Percentiles rank a stretch among this genome's conserved stretches.
phyloP scores from a whole-genome alignment of 176 grass and related monocot species.

The Ananas comosus region DNA sequence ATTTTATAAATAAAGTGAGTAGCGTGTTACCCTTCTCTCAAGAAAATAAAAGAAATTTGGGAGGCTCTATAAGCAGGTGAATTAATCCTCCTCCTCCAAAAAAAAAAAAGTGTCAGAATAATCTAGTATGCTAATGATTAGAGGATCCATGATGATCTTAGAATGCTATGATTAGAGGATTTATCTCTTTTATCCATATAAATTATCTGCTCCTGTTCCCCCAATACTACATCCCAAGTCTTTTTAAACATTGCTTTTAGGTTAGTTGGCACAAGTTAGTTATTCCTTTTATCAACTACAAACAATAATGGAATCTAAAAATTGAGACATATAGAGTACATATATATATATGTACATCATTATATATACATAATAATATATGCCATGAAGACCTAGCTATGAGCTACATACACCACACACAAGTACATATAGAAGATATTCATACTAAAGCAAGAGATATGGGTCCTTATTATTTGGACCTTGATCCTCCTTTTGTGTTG shows the following conservation, averaged over 20 bases:
- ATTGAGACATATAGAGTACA: neutral
- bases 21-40: neutral
- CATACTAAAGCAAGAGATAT: neutral
- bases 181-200: neutral
- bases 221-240: neutral
- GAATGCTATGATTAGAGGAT: neutral
- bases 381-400: neutral
- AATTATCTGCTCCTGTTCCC: neutral
- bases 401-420: neutral
- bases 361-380: neutral
- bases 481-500: neutral
- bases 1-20: neutral
- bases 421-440: neutral
- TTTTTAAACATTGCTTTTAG: constrained; percentile 7
- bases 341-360: neutral
- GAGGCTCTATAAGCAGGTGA: neutral
- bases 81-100: neutral
- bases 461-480: neutral
- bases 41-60: neutral
- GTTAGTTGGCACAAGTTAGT: neutral
- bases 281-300: neutral
- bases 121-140: neutral
- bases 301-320: neutral
- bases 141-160: neutral
- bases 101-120: neutral